A percentile compares a stretch with the other conserved stretches of the same genome.
These are phyloP conservation scores for Pythium rhizo-oryzae DNA, from an alignment of 352 stramenopile species.

Conservation along the genomic window DNA sequence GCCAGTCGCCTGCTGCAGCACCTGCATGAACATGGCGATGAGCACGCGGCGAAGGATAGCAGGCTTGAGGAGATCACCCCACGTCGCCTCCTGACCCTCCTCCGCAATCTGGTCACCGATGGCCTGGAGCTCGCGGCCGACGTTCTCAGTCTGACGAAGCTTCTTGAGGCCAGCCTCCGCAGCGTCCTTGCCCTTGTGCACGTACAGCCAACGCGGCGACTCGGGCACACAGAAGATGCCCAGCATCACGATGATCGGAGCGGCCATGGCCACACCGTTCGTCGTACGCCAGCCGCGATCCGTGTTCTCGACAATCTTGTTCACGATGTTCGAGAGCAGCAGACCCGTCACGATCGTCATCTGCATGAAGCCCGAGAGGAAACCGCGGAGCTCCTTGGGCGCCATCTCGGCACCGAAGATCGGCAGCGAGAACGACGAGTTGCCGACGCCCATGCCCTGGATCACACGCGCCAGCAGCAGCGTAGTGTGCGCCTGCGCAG, in stretches of 20 bases:
- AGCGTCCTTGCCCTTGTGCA: conserved; percentile 37
- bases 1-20: conserved; percentile 47
- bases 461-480: conserved; percentile 37
- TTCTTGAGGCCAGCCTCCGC: conserved; percentile 33
- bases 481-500: conserved; percentile 22
- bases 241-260: conserved; percentile 45
- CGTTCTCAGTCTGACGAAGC: conserved; percentile 35
- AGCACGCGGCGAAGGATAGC: conserved; percentile 31
- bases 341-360: conserved; percentile 46
- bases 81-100: conserved; percentile 31
- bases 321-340: conserved; percentile 44
- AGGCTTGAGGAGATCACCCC: conserved; percentile 37
- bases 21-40: conserved; percentile 38
- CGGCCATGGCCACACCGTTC: conserved; percentile 33
- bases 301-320: conserved; percentile 30
- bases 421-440: conserved; percentile 50
- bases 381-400: conserved; percentile 43
- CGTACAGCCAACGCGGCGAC: conserved; percentile 52
- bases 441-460: conserved; percentile 46
- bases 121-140: conserved; percentile 40
- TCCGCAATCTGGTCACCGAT: conserved; percentile 47
- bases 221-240: conserved; percentile 54
- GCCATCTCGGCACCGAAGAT: conserved; percentile 50
- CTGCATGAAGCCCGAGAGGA: conserved; percentile 47
- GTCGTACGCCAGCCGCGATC: conserved; percentile 39